phyloP scores from a whole-genome alignment of 768 basidiomycete genomes.

The Podaxis sp. region DNA sequence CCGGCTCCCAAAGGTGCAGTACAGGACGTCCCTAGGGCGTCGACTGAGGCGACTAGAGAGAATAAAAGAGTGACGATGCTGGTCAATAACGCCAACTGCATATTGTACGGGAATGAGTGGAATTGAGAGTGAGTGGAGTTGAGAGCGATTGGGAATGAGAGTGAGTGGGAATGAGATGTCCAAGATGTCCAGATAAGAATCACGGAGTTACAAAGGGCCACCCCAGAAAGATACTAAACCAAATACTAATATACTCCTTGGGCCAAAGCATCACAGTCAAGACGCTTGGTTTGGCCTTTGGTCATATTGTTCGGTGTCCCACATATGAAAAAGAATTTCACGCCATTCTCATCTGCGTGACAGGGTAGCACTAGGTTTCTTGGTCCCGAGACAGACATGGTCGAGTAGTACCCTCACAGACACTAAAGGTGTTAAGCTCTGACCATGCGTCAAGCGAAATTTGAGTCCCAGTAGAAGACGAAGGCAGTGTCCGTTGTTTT shows the following conservation, averaged over 20 bases:
- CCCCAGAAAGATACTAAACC: too few species aligned
- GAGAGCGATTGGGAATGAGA: too few species aligned
- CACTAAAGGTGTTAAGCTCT: too few species aligned
- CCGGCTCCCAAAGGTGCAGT: slow-evolving; percentile 45
- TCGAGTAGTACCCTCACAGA: background rate
- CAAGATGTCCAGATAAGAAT: background rate
- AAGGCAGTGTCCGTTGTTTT: background rate
- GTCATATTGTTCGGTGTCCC: background rate
- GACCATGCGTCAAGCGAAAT: background rate
- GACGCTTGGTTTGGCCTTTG: background rate
- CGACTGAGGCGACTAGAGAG: slow-evolving; percentile 19
- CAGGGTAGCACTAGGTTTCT: background rate
- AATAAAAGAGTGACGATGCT: slow-evolving; percentile 7
- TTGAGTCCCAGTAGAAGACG: slow-evolving; percentile 3
- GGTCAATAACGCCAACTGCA: slow-evolving; percentile 7
- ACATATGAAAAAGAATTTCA: slow-evolving; percentile 6
- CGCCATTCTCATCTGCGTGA: slow-evolving; percentile 4
- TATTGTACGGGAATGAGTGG: background rate
- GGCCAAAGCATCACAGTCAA: background rate
- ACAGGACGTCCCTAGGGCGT: slow-evolving; percentile 45
- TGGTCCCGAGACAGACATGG: slow-evolving; percentile 2
- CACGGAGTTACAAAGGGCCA: too few species aligned
- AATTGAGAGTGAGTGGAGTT: too few species aligned
- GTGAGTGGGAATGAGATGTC: too few species aligned
- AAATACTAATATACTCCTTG: background rate